Conservation (phyloP, 768 basidiomycete species). For the Coprinopsis sp. region DNA sequence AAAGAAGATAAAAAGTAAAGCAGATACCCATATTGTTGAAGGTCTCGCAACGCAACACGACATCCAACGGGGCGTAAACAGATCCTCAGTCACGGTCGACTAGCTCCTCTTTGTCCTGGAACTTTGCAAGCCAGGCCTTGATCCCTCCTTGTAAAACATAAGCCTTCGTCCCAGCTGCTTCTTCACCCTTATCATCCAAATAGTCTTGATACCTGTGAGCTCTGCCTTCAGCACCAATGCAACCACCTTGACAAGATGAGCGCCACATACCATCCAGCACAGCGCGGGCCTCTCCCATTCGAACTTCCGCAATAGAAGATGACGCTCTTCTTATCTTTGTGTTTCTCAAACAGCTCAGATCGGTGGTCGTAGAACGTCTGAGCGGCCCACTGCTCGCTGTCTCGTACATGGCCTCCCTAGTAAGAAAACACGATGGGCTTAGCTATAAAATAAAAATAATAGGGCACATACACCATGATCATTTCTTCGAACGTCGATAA, state of each 20-base stretch:
- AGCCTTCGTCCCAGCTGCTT: constrained; percentile 27
- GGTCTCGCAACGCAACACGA: too few relatives aligned
- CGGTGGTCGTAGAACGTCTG: constrained; percentile 48
- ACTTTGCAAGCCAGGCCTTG: constrained; percentile 36
- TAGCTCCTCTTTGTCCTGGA: constrained; percentile 24
- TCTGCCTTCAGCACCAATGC: background rate
- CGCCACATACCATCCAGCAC: constrained; percentile 46
- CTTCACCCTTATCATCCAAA: constrained; percentile 26
- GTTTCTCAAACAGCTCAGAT: constrained; percentile 35
- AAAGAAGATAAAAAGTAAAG: too few relatives aligned
- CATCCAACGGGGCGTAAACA: too few relatives aligned
- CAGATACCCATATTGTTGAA: too few relatives aligned
- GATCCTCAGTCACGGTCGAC: constrained; percentile 25
- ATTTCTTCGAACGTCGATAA: constrained; percentile 47
- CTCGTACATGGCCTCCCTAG: constrained; percentile 51
- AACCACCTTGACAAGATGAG: background rate
- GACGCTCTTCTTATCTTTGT: constrained; percentile 35
- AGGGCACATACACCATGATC: constrained; percentile 39
- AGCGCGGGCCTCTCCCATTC: constrained; percentile 47
- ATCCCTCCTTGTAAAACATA: constrained; percentile 41
- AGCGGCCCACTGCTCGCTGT: constrained; percentile 44
- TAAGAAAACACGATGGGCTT: background rate
- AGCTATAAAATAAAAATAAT: background rate
- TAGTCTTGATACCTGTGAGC: constrained; percentile 46
- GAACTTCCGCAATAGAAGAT: constrained; percentile 55